Percentiles rank a stretch among this genome's conserved stretches.
Evolutionary conservation across 1,139 yeast genomes (phyloP).

Genomic region (Eremothecium sinecaudum): DNA sequence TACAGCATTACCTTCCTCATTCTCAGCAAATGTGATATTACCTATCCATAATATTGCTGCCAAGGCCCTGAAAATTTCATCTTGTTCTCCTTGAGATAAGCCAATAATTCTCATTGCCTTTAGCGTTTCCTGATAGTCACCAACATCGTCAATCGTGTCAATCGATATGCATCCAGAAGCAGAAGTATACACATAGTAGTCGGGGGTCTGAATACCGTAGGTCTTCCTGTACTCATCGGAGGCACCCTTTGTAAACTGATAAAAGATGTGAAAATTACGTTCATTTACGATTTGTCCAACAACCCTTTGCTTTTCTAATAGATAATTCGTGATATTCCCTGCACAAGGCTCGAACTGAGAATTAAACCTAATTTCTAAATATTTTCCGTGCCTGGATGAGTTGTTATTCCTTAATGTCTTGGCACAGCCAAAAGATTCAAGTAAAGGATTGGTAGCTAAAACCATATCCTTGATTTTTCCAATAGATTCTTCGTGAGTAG

Average conservation of each 20-base stretch:
- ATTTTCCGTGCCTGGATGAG: conserved; percentile 96
- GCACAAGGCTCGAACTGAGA: conserved; percentile 79
- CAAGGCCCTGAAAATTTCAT: conserved; percentile 74
- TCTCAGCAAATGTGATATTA: conserved; percentile 75
- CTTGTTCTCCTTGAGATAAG: conserved; percentile 71
- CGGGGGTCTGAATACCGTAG: conserved; percentile 89
- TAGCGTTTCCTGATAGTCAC: conserved; percentile 72
- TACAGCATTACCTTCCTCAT: conserved; percentile 76
- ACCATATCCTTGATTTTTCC: conserved; percentile 93
- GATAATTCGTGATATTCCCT: conserved; percentile 90
- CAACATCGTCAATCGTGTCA: conserved; percentile 72
- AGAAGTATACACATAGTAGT: conserved; percentile 81
- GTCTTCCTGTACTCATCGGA: conserved; percentile 72
- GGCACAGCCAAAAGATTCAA: conserved; percentile 98
- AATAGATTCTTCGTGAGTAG: conserved; percentile 49
- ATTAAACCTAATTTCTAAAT: conserved; percentile 84
- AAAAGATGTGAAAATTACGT: conserved; percentile 94
- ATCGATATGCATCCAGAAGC: conserved; percentile 80
- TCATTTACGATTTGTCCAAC: conserved; percentile 88
- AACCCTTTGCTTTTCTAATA: conserved; percentile 90
- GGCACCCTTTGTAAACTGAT: conserved; percentile 90
- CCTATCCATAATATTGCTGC: conserved; percentile 93
- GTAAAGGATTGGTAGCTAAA: conserved; percentile 88
- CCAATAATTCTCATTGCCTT: conserved; percentile 87
- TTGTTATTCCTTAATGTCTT: conserved; percentile 93